Evolutionary conservation across 2,329 filamentous ascomycete genomes (phyloP).

Genomic region (Podosphaera fusca): DNA sequence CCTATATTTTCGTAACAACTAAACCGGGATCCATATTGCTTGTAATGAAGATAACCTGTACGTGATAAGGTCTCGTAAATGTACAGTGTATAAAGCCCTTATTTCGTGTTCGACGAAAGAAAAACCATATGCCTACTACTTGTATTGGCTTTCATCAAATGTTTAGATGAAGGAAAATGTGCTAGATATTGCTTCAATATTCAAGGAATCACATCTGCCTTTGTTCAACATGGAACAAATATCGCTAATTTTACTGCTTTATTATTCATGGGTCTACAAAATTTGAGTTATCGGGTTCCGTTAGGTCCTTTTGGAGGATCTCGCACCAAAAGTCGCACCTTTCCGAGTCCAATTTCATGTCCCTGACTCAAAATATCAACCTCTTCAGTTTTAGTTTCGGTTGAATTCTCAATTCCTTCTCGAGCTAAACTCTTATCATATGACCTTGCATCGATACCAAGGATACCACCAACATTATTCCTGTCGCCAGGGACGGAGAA

Average conservation of each 20-base stretch:
- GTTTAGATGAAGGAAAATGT: too few species aligned
- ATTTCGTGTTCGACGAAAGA: too few species aligned
- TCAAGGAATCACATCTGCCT: too few species aligned
- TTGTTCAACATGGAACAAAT: too few species aligned
- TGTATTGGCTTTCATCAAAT: too few species aligned
- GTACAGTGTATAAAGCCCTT: too few species aligned
- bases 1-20: too few species aligned
- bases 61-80: too few species aligned
- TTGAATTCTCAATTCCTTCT: conserved; percentile 17
- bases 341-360: conserved; percentile 44
- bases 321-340: conserved; percentile 39
- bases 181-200: too few species aligned
- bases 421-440: conserved; percentile 37
- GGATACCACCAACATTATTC: conserved; percentile 54
- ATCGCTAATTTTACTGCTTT: not conserved
- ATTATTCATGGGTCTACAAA: not conserved
- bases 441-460: conserved; percentile 43
- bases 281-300: conserved; percentile 10
- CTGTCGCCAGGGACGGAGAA: conserved; percentile 92
- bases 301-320: conserved; percentile 18
- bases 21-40: too few species aligned
- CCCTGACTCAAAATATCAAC: conserved; percentile 37
- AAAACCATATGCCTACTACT: too few species aligned
- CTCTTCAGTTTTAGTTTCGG: conserved; percentile 18
- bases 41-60: too few species aligned